A percentile compares a stretch with the other conserved stretches of the same genome.
Evolutionary conservation across 345 rosid species (phyloP).

Genomic region (Barbarea vulgaris): DNA sequence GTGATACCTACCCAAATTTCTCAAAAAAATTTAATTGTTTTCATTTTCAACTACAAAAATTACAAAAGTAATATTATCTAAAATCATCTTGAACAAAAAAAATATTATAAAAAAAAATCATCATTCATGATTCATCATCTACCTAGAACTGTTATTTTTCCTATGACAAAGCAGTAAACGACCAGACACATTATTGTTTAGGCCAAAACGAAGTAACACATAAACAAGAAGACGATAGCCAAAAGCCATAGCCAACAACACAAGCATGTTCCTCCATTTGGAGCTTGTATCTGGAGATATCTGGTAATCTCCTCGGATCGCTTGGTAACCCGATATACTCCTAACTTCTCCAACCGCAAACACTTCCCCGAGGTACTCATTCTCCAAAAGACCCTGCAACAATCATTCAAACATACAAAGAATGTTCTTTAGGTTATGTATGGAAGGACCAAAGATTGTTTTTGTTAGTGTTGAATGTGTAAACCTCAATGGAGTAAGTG

Average conservation of each 20-base stretch:
- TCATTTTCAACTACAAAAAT: not conserved
- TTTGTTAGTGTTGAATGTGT: conserved; percentile 16
- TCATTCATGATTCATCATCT: not conserved
- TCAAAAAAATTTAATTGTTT: not conserved
- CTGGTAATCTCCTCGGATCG: conserved; percentile 67
- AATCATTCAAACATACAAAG: not conserved
- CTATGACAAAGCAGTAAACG: conserved; percentile 27
- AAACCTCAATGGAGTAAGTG: conserved; percentile 87
- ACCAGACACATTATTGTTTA: conserved; percentile 20
- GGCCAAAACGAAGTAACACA: conserved; percentile 53
- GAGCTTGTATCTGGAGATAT: conserved; percentile 72
- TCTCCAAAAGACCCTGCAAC: conserved; percentile 87
- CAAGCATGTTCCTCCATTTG: conserved; percentile 88
- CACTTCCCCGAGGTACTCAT: conserved; percentile 80
- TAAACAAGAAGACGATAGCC: conserved; percentile 70
- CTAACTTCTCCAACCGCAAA: conserved; percentile 93
- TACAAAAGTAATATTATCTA: not conserved
- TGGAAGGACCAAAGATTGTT: not conserved
- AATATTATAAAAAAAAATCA: not conserved
- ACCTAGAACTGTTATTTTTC: conserved; percentile 32
- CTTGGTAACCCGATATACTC: conserved; percentile 84
- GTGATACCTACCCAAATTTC: not conserved
- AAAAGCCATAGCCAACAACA: conserved; percentile 77
- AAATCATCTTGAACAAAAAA: not conserved
- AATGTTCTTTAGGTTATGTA: not conserved